A percentile compares a stretch with the other conserved stretches of the same genome.
These are phyloP conservation scores for Globisporangium middletonii DNA, from an alignment of 352 stramenopile genomes.

Conservation along the genomic window DNA sequence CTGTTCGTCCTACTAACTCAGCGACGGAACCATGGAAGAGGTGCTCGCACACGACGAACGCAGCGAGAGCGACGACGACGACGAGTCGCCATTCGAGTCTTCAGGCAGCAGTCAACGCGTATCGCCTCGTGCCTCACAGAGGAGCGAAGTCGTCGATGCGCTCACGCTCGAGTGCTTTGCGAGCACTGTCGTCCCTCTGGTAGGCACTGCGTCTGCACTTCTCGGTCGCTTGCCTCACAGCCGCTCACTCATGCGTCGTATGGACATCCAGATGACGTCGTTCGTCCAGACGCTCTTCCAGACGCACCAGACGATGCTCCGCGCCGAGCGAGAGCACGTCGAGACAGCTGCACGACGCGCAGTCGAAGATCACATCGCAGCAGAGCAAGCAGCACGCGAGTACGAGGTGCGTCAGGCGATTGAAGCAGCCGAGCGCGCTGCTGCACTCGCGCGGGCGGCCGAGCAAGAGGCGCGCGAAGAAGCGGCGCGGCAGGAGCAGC, in stretches of 20 bases:
- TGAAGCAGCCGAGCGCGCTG: conserved; percentile 6
- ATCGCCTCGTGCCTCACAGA: conserved; percentile 16
- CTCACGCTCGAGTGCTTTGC: conserved; percentile 35
- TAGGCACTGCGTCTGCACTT: conserved; percentile 6
- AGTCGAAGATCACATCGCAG: neutral
- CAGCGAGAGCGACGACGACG: neutral
- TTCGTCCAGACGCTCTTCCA: conserved; percentile 28
- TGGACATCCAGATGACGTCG: conserved; percentile 24
- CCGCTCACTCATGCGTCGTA: neutral
- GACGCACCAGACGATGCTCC: conserved; percentile 20
- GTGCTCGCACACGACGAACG: conserved; percentile 19
- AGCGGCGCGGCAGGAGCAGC: conserved; percentile 14
- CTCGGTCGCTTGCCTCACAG: neutral
- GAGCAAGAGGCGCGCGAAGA: conserved; percentile 22
- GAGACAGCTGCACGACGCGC: conserved; percentile 17
- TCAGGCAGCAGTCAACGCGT: conserved; percentile 4
- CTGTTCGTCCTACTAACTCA: conserved; percentile 4
- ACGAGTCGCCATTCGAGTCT: neutral
- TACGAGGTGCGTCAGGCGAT: conserved; percentile 3
- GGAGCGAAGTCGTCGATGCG: conserved; percentile 32
- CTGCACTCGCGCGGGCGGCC: conserved; percentile 7
- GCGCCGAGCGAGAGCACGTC: conserved; percentile 16
- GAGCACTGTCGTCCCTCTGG: conserved; percentile 16
- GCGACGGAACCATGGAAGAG: conserved; percentile 45
- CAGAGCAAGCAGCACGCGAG: conserved; percentile 5